These are phyloP conservation scores for Mycena crocata DNA, from an alignment of 768 basidiomycete species.

Conservation along the genomic window DNA sequence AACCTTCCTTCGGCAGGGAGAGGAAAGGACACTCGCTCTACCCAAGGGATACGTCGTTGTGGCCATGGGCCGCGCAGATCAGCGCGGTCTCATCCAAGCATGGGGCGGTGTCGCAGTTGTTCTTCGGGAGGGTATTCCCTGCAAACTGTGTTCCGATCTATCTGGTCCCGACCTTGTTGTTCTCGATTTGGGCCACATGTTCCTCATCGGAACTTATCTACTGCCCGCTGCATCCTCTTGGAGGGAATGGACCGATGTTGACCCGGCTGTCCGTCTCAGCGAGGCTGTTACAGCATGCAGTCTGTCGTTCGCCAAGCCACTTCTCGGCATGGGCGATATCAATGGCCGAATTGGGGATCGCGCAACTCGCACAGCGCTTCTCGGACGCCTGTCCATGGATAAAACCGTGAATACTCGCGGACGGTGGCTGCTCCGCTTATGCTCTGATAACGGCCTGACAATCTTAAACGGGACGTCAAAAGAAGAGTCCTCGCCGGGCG, in stretches of 20 bases:
- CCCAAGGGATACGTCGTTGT: no score
- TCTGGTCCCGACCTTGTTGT: conserved; percentile 1
- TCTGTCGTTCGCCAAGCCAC: background rate
- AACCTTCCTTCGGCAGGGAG: no score
- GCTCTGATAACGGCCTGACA: background rate
- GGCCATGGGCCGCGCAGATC: no score
- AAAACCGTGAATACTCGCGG: background rate
- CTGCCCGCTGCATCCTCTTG: no score
- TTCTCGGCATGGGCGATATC: background rate
- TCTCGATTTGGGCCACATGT: no score
- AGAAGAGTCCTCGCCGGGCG: background rate
- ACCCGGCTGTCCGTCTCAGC: no score
- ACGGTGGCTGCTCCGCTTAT: background rate
- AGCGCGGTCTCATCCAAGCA: background rate
- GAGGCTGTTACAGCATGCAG: conserved; percentile 5
- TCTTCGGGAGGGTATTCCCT: background rate
- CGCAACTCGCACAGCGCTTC: background rate
- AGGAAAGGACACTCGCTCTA: no score
- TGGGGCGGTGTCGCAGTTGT: conserved; percentile 7
- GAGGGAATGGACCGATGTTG: no score
- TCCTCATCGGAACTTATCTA: no score
- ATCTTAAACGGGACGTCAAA: conserved; percentile 15
- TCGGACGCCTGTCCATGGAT: background rate
- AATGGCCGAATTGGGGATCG: background rate
- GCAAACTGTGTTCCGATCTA: background rate